Evolutionary conservation across 1,284 basidiomycete genomes (phyloP).

Genomic region (Tilletia horrida): DNA sequence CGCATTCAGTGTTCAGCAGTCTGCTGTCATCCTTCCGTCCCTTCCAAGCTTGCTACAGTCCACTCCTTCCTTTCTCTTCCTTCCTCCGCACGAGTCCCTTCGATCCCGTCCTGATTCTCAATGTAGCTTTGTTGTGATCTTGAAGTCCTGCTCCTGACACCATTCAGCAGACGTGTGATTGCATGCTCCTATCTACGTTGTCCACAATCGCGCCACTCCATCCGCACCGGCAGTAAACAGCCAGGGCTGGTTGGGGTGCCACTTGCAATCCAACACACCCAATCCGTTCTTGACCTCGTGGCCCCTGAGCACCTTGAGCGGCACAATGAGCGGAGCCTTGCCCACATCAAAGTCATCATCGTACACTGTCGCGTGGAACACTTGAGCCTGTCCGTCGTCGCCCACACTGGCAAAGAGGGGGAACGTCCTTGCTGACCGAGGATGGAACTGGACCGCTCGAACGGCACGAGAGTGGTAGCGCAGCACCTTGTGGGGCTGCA

Average conservation of each 20-base stretch:
- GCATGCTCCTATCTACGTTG: constrained; percentile 27
- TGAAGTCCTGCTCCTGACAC: too few relatives aligned
- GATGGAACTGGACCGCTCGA: constrained; percentile 82
- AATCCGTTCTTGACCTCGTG: constrained; percentile 79
- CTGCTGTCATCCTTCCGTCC: too few relatives aligned
- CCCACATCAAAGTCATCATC: constrained; percentile 66
- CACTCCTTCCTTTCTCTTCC: too few relatives aligned
- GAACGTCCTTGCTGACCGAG: constrained; percentile 57
- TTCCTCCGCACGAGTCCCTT: too few relatives aligned
- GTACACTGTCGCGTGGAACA: constrained; percentile 94
- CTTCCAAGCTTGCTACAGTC: too few relatives aligned
- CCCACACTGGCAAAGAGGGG: constrained; percentile 93
- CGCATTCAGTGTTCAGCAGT: too few relatives aligned
- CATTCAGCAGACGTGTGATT: neutral
- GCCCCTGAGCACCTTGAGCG: constrained; percentile 89
- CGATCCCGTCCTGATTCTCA: too few relatives aligned
- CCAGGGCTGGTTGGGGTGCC: constrained; percentile 90
- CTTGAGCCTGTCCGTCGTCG: constrained; percentile 92
- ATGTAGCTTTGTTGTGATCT: too few relatives aligned
- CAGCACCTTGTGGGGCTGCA: constrained; percentile 93
- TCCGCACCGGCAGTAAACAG: constrained; percentile 88
- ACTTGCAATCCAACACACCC: constrained; percentile 84
- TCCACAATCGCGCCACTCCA: constrained; percentile 81
- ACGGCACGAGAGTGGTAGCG: constrained; percentile 93
- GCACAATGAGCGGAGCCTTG: constrained; percentile 93